phyloP scores from a whole-genome alignment of 768 basidiomycete genomes.

The Tricholoma saponaceum region DNA sequence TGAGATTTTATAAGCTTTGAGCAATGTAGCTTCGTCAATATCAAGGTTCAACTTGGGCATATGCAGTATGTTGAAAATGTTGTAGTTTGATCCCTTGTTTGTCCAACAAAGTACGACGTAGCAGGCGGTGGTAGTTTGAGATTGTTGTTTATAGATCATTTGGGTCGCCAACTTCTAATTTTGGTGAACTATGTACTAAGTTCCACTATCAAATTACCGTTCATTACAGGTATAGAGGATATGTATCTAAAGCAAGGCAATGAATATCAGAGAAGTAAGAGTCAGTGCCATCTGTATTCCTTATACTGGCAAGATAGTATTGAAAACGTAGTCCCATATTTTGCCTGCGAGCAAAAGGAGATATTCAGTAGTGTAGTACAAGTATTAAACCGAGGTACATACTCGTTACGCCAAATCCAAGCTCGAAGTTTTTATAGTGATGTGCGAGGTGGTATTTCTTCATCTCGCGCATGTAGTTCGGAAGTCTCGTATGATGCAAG shows the following conservation, averaged over 20 bases:
- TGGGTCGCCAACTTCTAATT: too few species aligned
- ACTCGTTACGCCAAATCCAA: conserved; percentile 97
- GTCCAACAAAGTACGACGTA: too few species aligned
- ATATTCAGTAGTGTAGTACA: neutral
- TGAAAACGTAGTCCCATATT: conserved; percentile 92
- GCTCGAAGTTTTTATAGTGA: conserved; percentile 97
- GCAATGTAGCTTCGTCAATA: conserved; percentile 75
- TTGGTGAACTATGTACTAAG: neutral
- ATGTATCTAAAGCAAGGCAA: neutral
- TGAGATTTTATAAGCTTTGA: conserved; percentile 86
- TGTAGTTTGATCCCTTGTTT: too few species aligned
- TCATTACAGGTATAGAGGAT: neutral
- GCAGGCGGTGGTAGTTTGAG: too few species aligned
- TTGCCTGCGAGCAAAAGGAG: conserved; percentile 49
- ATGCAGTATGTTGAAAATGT: neutral
- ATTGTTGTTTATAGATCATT: too few species aligned
- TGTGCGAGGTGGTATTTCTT: conserved; percentile 98
- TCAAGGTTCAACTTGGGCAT: conserved; percentile 67
- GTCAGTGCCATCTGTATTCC: neutral
- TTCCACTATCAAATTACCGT: neutral
- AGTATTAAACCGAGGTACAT: conserved; percentile 19
- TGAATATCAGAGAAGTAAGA: neutral
- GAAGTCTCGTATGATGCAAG: conserved; percentile 83
- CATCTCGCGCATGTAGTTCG: conserved; percentile 84
- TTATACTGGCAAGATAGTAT: conserved; percentile 68